Conservation (phyloP, 371 early-diverging fungal genomes). For the Cladochytrium tenue region DNA sequence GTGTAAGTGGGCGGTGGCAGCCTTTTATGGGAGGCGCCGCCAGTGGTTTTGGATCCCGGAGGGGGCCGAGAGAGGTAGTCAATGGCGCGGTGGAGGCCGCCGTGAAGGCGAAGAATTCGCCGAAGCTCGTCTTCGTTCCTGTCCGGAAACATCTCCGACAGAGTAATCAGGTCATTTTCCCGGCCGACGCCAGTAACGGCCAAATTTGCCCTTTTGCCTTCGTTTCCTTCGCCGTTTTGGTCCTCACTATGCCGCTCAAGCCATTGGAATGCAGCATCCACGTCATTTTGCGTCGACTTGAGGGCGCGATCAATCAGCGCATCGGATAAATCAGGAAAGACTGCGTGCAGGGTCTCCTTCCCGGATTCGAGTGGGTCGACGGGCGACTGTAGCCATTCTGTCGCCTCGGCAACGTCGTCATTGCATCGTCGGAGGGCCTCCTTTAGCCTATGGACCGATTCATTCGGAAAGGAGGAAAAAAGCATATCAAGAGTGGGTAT, state of each 20-base stretch:
- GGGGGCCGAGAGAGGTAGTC: constrained; percentile 14
- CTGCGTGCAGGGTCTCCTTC: neutral
- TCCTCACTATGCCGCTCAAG: neutral
- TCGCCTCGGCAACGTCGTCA: neutral
- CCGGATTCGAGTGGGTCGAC: neutral
- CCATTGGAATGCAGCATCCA: neutral
- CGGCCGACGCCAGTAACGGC: neutral
- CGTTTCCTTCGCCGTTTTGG: neutral
- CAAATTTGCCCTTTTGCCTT: neutral
- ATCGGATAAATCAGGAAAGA: neutral
- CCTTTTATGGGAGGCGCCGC: neutral
- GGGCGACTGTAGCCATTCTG: neutral
- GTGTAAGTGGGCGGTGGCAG: neutral
- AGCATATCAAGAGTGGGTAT: neutral
- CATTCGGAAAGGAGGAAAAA: neutral
- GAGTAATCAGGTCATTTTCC: constrained; percentile 17
- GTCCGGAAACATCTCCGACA: constrained; percentile 22
- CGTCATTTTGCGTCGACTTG: neutral
- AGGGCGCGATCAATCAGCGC: neutral
- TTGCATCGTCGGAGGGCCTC: neutral
- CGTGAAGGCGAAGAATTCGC: constrained; percentile 11
- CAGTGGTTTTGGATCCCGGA: neutral
- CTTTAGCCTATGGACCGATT: neutral
- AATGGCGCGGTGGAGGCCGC: constrained; percentile 27
- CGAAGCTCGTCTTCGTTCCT: neutral